These are phyloP conservation scores for Epichloe amarillans DNA, from an alignment of 2,329 filamentous ascomycete species.

Conservation along the genomic window DNA sequence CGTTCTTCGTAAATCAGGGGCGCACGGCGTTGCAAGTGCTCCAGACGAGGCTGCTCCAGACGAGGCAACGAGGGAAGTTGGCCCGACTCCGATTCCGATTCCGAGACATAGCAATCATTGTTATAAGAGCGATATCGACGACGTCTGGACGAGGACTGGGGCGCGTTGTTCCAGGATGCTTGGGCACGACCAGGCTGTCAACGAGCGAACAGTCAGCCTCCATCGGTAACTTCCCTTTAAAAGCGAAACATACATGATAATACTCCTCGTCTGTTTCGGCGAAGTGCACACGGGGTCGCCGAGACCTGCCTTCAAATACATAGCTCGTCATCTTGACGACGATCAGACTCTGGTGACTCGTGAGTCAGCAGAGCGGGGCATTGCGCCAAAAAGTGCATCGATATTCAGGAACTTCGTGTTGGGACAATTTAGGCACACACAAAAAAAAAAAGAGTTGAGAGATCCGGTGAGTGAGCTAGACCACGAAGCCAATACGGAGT, in stretches of 20 bases:
- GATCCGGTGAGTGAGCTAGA: neutral
- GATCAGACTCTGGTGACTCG: neutral
- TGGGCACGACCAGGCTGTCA: neutral
- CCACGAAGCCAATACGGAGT: neutral
- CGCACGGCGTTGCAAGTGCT: neutral
- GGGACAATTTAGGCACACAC: too few species aligned
- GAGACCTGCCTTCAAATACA: neutral
- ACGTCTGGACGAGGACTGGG: neutral
- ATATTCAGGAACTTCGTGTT: neutral
- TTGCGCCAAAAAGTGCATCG: neutral
- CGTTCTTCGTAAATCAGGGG: neutral
- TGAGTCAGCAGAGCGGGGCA: too few species aligned
- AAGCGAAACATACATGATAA: neutral
- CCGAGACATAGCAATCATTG: neutral
- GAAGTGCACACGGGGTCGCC: neutral
- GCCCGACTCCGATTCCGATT: neutral
- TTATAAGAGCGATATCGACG: neutral
- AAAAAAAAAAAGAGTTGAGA: too few species aligned
- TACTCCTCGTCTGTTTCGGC: neutral
- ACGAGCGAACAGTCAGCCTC: neutral
- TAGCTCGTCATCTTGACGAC: neutral
- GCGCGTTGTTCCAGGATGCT: neutral
- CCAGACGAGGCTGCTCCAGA: neutral
- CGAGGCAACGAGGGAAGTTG: neutral
- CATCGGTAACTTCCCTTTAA: neutral